Percentiles rank a stretch among this genome's conserved stretches.
Evolutionary conservation across 352 stramenopile species (phyloP).

Genomic region (Blastocystis sp.): DNA sequence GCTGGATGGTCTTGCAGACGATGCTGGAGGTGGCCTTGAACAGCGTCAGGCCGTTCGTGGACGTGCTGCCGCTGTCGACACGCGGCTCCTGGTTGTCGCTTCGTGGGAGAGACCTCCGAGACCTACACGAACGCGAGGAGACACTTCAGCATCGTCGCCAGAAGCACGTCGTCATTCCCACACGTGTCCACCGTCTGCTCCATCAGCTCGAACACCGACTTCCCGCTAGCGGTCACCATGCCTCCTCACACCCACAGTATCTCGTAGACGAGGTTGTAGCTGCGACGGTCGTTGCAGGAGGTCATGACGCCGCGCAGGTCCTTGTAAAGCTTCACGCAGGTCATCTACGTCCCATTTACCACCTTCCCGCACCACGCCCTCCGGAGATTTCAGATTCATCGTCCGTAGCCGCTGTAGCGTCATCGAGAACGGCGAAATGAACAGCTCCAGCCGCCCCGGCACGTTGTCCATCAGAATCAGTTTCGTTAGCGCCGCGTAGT

Average conservation of each 20-base stretch:
- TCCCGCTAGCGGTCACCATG: not conserved
- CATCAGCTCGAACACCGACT: not conserved
- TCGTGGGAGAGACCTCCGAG: not conserved
- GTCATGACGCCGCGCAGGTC: constrained; percentile 23
- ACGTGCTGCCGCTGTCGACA: constrained; percentile 34
- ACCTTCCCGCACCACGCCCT: not conserved
- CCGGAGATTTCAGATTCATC: not conserved
- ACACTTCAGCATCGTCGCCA: constrained; percentile 16
- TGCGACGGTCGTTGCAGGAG: not conserved
- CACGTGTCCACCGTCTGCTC: not conserved
- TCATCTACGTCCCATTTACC: not conserved
- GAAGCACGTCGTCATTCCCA: not conserved
- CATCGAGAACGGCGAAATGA: constrained; percentile 17
- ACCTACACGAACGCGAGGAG: constrained; percentile 34
- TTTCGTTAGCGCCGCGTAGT: constrained; percentile 28
- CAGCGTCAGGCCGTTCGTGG: constrained; percentile 42
- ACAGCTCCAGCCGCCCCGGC: constrained; percentile 26
- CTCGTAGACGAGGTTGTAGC: constrained; percentile 35
- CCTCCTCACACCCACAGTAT: not conserved
- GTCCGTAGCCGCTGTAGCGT: not conserved
- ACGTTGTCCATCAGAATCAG: constrained; percentile 55
- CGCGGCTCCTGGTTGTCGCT: constrained; percentile 22
- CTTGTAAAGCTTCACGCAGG: constrained; percentile 37
- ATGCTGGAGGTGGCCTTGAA: constrained; percentile 28
- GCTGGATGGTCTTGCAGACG: not conserved